A percentile compares a stretch with the other conserved stretches of the same genome.
phyloP scores from a whole-genome alignment of 73 alveolate species.

The Uronychia binucleata region DNA sequence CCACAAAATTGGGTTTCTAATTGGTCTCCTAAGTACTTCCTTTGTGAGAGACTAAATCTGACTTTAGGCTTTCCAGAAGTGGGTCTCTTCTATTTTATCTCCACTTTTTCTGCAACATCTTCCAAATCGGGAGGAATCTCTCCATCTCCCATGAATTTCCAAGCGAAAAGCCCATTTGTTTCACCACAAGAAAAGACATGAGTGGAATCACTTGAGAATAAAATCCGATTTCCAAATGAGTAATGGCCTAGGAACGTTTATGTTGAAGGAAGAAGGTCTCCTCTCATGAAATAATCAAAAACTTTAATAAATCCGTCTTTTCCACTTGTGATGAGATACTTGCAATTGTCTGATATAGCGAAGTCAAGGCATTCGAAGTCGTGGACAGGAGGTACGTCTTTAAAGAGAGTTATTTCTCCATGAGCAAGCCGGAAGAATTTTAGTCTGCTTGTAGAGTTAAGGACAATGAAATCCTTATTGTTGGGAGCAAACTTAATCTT shows the following conservation, averaged over 20 bases:
- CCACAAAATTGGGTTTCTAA: neutral
- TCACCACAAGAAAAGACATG: slow-evolving; percentile 44
- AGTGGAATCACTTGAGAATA: slow-evolving; percentile 29
- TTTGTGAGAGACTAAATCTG: neutral
- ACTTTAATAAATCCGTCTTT: slow-evolving; percentile 68
- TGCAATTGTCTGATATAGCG: slow-evolving; percentile 47
- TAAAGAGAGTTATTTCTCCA: slow-evolving; percentile 33
- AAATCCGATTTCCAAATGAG: slow-evolving; percentile 28
- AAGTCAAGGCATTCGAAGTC: slow-evolving; percentile 58
- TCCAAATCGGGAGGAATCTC: slow-evolving; percentile 22
- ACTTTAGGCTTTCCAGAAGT: neutral
- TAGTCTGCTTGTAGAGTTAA: slow-evolving; percentile 52
- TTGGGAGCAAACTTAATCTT: slow-evolving; percentile 65
- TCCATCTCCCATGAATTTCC: slow-evolving; percentile 61
- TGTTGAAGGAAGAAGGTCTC: slow-evolving; percentile 40
- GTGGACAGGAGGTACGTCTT: slow-evolving; percentile 59
- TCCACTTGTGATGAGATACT: slow-evolving; percentile 52
- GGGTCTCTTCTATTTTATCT: slow-evolving; percentile 3
- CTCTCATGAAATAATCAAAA: slow-evolving; percentile 71
- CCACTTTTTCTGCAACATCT: slow-evolving; percentile 32
- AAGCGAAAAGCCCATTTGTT: slow-evolving; percentile 53
- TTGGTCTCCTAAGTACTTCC: neutral
- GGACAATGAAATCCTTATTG: slow-evolving; percentile 42
- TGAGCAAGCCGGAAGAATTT: slow-evolving; percentile 47
- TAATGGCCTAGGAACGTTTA: slow-evolving; percentile 68